Conservation (phyloP, 2,329 filamentous ascomycete species). For the Cordyceps cicadae region DNA sequence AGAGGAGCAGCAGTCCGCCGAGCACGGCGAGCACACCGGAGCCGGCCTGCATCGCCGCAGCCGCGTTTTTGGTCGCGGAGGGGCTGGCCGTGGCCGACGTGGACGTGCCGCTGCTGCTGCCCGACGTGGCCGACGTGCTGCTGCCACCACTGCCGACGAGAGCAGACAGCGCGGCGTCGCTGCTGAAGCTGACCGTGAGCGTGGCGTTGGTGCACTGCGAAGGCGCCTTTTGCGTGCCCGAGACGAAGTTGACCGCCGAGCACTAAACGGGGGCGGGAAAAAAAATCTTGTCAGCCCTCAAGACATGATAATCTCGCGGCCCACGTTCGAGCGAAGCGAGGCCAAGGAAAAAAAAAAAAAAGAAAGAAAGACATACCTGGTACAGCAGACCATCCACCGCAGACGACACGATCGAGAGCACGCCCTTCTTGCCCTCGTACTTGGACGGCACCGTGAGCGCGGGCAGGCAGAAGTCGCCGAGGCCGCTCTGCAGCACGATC, state of each 20-base stretch:
- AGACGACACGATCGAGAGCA: slow-evolving; percentile 43
- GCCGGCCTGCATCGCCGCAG: neutral
- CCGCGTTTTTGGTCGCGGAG: neutral
- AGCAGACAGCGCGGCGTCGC: slow-evolving; percentile 26
- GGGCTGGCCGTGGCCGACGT: neutral
- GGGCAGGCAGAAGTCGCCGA: slow-evolving; percentile 46
- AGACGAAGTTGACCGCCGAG: slow-evolving; percentile 47
- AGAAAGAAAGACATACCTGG: slow-evolving; percentile 33
- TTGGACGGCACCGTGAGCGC: slow-evolving; percentile 37
- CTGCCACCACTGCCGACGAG: slow-evolving; percentile 19
- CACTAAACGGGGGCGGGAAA: slow-evolving; percentile 36
- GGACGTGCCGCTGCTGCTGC: neutral
- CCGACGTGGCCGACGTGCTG: neutral
- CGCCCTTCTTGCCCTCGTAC: slow-evolving; percentile 47
- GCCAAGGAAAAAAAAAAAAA: neutral
- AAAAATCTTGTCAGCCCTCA: no score
- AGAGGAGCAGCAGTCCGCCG: neutral
- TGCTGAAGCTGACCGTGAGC: slow-evolving; percentile 23
- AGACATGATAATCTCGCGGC: no score
- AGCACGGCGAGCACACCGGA: slow-evolving; percentile 3
- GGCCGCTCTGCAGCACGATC: slow-evolving; percentile 45
- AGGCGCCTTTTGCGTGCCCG: slow-evolving; percentile 26
- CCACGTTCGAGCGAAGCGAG: slow-evolving; percentile 2
- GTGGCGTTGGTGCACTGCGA: slow-evolving; percentile 29
- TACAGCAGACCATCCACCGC: slow-evolving; percentile 49